phyloP scores from a whole-genome alignment of 208 protist genomes.

The Crithidia bombi region DNA sequence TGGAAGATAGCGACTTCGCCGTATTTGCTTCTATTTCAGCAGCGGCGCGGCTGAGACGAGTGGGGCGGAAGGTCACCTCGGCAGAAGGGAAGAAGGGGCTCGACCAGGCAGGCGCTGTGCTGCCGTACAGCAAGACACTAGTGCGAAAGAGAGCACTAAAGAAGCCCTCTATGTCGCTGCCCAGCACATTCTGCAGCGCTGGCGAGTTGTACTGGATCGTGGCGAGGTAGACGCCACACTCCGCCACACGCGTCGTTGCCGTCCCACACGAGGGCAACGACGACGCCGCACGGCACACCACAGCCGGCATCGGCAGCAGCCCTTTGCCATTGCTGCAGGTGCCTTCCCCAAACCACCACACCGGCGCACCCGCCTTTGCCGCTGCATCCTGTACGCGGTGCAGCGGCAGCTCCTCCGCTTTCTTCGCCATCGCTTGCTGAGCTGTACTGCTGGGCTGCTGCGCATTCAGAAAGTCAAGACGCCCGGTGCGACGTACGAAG shows the following conservation, averaged over 20 bases:
- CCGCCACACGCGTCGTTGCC: no score
- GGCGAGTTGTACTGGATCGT: conserved; percentile 64
- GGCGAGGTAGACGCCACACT: conserved; percentile 40
- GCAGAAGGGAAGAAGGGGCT: conserved; percentile 66
- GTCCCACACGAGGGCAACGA: not conserved
- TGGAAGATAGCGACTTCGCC: not conserved
- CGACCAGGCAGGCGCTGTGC: conserved; percentile 48
- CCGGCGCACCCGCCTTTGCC: conserved; percentile 38
- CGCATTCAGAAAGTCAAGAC: conserved; percentile 31
- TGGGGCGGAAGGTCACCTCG: conserved; percentile 30
- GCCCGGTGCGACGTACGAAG: conserved; percentile 53
- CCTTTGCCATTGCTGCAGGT: conserved; percentile 81
- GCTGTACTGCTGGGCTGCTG: conserved; percentile 15
- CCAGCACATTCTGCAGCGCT: conserved; percentile 58
- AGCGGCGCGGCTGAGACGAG: conserved; percentile 16
- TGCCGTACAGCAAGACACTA: conserved; percentile 60
- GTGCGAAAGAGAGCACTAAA: conserved; percentile 45
- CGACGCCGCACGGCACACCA: not conserved
- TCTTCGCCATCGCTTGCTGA: conserved; percentile 9
- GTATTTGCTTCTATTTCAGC: not conserved
- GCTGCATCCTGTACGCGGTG: conserved; percentile 41
- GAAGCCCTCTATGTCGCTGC: conserved; percentile 36
- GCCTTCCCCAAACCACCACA: conserved; percentile 72
- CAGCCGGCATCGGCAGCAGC: conserved; percentile 43
- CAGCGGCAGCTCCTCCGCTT: conserved; percentile 25